Conservation (phyloP, 306 rosid genomes). For the Casuarina equisetifolia region DNA sequence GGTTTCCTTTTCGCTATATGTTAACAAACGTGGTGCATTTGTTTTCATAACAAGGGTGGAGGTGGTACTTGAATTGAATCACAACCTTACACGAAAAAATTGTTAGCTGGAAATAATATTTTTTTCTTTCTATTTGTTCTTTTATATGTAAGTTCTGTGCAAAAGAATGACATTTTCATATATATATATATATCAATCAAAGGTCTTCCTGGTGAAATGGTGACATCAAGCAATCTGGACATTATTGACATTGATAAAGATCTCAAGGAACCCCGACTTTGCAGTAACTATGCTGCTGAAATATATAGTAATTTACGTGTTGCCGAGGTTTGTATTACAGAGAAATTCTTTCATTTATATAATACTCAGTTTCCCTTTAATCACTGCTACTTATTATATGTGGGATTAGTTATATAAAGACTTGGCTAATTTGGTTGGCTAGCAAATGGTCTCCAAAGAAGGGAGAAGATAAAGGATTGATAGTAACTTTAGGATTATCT, state of each 20-base stretch:
- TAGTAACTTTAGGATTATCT: not conserved
- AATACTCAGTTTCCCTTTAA: not conserved
- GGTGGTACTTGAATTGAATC: not conserved
- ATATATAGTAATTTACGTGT: slow-evolving; percentile 65
- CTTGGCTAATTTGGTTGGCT: not conserved
- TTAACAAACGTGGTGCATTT: not conserved
- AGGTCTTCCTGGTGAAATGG: slow-evolving; percentile 29
- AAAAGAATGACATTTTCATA: slow-evolving; percentile 1
- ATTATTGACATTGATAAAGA: slow-evolving; percentile 63
- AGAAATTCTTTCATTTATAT: slow-evolving; percentile 14
- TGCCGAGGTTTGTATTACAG: slow-evolving; percentile 64
- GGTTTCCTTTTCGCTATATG: not conserved
- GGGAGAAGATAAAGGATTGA: not conserved
- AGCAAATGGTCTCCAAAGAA: not conserved
- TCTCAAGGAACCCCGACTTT: slow-evolving; percentile 60
- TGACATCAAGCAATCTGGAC: slow-evolving; percentile 37
- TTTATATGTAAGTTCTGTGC: not conserved
- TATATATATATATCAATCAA: slow-evolving; percentile 37
- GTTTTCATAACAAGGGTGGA: not conserved
- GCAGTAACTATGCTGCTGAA: slow-evolving; percentile 71
- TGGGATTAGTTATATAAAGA: not conserved
- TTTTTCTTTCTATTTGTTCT: not conserved
- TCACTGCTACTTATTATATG: not conserved
- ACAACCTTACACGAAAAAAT: not conserved
- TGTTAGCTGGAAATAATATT: not conserved